Evolutionary conservation across 345 rosid genomes (phyloP), one percentile per base, ranked within the genome.

Genomic region (Litchi chinensis): DNA sequence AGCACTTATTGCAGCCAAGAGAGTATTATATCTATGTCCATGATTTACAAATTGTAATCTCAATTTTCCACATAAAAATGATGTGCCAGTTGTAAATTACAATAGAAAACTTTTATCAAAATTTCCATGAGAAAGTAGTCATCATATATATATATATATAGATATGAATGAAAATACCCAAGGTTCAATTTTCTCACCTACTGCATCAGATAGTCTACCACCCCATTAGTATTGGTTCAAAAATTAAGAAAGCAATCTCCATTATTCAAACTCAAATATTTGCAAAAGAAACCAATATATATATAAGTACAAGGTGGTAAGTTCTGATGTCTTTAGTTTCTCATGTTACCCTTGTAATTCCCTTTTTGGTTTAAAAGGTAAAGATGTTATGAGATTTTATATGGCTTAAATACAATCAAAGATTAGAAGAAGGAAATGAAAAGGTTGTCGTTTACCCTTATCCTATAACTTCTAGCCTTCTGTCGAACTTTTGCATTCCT

Each of bases 401-500:
- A 48, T 7, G 48, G 78, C 78, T 19, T 65, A 32, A 75, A 75
- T 10, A 48, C 15, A 11, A 46, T 21, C 40, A 46, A 64, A 63
- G 10, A 43, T 10, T 16, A 32, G 56, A 76, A 41, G 16, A 43
- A 6, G 5, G 26, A 50, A 48, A 21, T 44, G 15, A 73, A 76
- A 10, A 28, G 37, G 26, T 11, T 46, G 60, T 65, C 19, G 70
- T 54, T 88, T 88, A 93, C 99, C 92, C 92, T 88, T 71, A 91
- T 94, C 84, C 79, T 93, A 50, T 76, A 85, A 82, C 85, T 89
- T 82, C 97, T 88, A 15, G 89, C 57, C 80, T 80, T 86, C 84
- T 94, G 90, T 73, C 97, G 95, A 73, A 70, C 87, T 83, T 86
- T 89, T 56, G 81, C 63, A 85, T 77, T 90, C 85, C 98, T 90